A percentile compares a stretch with the other conserved stretches of the same genome.
phyloP scores from a whole-genome alignment of 78 protist species.

The Cavenderia fasciculata region DNA sequence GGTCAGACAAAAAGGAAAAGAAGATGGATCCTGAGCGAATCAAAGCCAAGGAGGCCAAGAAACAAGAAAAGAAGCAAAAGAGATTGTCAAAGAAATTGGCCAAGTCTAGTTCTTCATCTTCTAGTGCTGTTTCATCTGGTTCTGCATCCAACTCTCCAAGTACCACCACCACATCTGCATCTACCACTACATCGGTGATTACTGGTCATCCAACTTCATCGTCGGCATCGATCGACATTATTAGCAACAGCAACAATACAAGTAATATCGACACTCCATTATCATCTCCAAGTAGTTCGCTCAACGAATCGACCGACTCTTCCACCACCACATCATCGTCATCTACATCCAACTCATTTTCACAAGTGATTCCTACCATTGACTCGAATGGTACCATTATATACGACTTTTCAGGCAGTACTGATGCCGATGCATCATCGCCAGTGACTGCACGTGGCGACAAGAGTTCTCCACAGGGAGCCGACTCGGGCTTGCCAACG shows the following conservation, averaged over 20 bases:
- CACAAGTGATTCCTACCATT: neutral
- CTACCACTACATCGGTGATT: too few species aligned
- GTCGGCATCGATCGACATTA: neutral
- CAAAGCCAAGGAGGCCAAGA: neutral
- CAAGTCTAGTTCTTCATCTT: too few species aligned
- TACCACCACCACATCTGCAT: neutral
- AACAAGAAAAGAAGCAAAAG: slow-evolving; percentile 2
- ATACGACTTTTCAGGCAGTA: neutral
- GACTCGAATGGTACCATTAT: neutral
- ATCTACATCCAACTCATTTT: too few species aligned
- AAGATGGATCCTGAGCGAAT: slow-evolving; percentile 28
- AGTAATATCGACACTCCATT: neutral
- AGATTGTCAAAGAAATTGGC: too few species aligned
- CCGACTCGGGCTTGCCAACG: neutral
- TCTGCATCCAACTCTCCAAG: neutral
- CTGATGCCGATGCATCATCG: too few species aligned
- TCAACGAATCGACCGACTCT: too few species aligned
- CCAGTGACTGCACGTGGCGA: too few species aligned
- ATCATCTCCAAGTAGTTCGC: too few species aligned
- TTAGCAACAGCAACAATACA: neutral
- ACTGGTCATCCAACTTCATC: too few species aligned
- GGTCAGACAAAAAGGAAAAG: slow-evolving; percentile 24
- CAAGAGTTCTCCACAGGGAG: slow-evolving; percentile 19
- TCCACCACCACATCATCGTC: too few species aligned
- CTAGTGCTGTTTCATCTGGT: too few species aligned